Evolutionary conservation across 805 yeast genomes (phyloP), one percentile per base, ranked within the genome.

Genomic region (Candida railenensis): DNA sequence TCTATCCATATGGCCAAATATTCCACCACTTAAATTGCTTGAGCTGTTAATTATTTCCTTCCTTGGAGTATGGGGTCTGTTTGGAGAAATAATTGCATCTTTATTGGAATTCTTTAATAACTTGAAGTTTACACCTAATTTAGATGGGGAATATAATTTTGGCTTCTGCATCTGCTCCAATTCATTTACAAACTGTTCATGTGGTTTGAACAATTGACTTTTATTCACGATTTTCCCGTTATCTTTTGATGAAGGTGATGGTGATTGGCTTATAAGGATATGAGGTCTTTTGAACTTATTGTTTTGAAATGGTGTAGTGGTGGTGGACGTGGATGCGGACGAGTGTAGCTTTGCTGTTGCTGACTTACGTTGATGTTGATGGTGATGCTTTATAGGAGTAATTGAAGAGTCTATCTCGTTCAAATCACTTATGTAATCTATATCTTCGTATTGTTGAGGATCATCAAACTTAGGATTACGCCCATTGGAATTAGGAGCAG

Each of bases 241-340:
- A 5, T 25, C 30, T 8, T 36, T 20, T 21, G 62, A 52, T 21
- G 66, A 57, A 3, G 74, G 76, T 12, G 75, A 69, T 3, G 77
- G 77, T 15, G 71, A 63, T 50, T 72, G 75, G 48, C 75, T 69
- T 19, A 72, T 68, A 42, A 72, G 57, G 46, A 66, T 64, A 52
- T 71, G 77, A 1, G 77, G 77, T 30, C 77, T 57, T 48, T 72
- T 72, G 55, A 69, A 72, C 49, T 69, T 71, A 48, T 66, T 67
- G 32, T 44, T 43, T 46, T 44, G 45, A 51, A 39, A 16, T 32
- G 46, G 33, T 48, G 54, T 20, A 49, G 44, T 11, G 43, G 42
- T 3, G 56, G 53, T 3, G 51, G 51, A 8, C 40, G 34, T 52
- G 9, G 55, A n/a, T n/a, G n/a, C n/a, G n/a, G n/a, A n/a, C n/a